Conservation (phyloP, 129 eudicot genomes). For the Flaveria sonorensis region DNA sequence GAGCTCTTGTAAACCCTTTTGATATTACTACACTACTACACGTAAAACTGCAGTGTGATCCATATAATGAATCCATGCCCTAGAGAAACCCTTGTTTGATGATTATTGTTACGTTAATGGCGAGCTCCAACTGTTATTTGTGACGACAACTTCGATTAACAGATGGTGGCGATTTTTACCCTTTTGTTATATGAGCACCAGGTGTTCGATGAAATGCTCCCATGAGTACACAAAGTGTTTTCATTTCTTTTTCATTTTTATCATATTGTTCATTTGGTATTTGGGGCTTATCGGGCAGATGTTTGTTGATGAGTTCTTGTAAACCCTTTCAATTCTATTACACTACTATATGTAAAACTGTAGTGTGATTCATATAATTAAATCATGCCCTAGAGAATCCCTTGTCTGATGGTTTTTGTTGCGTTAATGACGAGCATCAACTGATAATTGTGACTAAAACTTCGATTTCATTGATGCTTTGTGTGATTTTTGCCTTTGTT, state of each 20-base stretch:
- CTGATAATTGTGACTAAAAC: background rate
- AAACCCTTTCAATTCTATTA: background rate
- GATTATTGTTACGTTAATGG: background rate
- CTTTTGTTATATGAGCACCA: background rate
- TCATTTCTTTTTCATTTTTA: background rate
- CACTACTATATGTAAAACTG: background rate
- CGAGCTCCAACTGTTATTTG: background rate
- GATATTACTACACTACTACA: background rate
- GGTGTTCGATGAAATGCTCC: constrained; percentile 8
- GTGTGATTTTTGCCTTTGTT: background rate
- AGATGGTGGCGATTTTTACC: background rate
- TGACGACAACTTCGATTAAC: background rate
- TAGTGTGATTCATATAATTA: background rate
- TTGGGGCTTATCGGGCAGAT: background rate
- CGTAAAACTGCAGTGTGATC: background rate
- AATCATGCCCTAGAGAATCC: background rate
- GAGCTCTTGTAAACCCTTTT: background rate
- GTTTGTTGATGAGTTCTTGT: background rate
- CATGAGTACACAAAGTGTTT: background rate
- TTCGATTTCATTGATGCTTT: background rate
- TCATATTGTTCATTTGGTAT: background rate
- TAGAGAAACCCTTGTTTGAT: background rate
- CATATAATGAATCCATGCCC: background rate
- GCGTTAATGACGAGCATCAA: background rate
- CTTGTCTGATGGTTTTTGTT: background rate